Evolutionary conservation across 805 yeast species (phyloP).

Genomic region (Metschnikowia dekortorum): DNA sequence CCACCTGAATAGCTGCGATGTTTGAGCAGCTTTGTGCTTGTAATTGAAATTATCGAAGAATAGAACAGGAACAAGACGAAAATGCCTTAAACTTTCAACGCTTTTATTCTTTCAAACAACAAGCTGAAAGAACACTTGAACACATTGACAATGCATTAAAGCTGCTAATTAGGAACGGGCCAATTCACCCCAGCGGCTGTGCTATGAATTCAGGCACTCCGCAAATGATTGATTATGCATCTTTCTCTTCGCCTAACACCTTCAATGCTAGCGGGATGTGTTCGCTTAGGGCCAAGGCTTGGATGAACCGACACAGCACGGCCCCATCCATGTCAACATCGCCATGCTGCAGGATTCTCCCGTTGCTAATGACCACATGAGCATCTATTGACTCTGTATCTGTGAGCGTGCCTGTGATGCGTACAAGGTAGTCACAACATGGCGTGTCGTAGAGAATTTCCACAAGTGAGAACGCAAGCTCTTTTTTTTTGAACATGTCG

Average conservation of each 20-base stretch:
- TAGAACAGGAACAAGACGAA: too few relatives aligned
- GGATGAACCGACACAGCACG: constrained; percentile 16
- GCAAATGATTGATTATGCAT: too few relatives aligned
- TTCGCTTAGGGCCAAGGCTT: constrained; percentile 29
- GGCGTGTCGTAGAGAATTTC: constrained; percentile 23
- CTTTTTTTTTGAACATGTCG: background rate
- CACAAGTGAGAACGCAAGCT: constrained; percentile 15
- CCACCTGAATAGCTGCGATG: too few relatives aligned
- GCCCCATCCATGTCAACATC: constrained; percentile 24
- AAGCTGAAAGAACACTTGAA: too few relatives aligned
- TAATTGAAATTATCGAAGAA: too few relatives aligned
- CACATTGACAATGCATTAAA: too few relatives aligned
- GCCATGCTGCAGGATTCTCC: constrained; percentile 17
- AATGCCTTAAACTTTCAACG: too few relatives aligned
- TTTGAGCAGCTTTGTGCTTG: too few relatives aligned
- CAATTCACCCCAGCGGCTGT: too few relatives aligned
- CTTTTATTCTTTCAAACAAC: too few relatives aligned
- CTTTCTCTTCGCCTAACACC: constrained; percentile 6
- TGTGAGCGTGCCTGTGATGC: constrained; percentile 16
- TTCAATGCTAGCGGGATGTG: constrained; percentile 24
- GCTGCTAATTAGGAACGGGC: too few relatives aligned
- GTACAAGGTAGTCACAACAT: constrained; percentile 21
- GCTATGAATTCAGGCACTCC: too few relatives aligned
- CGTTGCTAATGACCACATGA: constrained; percentile 29
- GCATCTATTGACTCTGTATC: constrained; percentile 12